Base-by-base conservation (phyloP, 1,284 basidiomycete species). In the Malassezia vespertilionis region DNA sequence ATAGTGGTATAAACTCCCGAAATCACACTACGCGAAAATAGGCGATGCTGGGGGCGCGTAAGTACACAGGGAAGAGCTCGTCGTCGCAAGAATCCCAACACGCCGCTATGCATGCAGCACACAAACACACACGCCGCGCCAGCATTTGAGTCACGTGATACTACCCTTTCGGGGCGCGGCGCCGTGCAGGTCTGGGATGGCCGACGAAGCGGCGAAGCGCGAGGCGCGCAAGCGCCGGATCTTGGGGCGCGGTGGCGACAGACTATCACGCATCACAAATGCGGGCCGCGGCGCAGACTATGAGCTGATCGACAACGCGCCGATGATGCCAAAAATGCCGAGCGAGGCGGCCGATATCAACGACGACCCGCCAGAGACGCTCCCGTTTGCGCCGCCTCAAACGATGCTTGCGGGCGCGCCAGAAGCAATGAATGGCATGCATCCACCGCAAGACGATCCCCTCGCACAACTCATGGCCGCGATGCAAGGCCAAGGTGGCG, bases 191-290 rank as follows among this genome's bases (percentile, higher is more conserved):
- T 28, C 27, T 8, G n/a, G 55, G 50, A 45, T 66, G 64, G 32
- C 34, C 46, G 46, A 63, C 40, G 62, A 60, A 36, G 58, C 58
- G 24, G 44, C 56, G n/a, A 58, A 60, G 34, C 60, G 67, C 32
- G 67, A 68, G 50, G 67, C 64, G 3, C 56, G 67, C 33, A 65
- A 65, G 46, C 64, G 63, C 2, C 56, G 60, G 15, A 70, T 70
- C 44, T 54, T 69, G n/a, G 54, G 53, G 33, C 54, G 55, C 33
- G 61, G 67, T 20, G 59, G 56, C n/a, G 64, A 69, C 30, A 58
- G 67, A 12, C 55, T 70, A 2, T 65, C 65, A 9, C 51, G 63
- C 35, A 69, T 70, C 49, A 69, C 65, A 28, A 60, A 61, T 40
- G 61, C 66, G 4, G 67, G 66, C 11, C 52, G 67, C 17, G 67